Conservation (phyloP, 2,329 filamentous ascomycete genomes). For the Xylaria digitata region DNA sequence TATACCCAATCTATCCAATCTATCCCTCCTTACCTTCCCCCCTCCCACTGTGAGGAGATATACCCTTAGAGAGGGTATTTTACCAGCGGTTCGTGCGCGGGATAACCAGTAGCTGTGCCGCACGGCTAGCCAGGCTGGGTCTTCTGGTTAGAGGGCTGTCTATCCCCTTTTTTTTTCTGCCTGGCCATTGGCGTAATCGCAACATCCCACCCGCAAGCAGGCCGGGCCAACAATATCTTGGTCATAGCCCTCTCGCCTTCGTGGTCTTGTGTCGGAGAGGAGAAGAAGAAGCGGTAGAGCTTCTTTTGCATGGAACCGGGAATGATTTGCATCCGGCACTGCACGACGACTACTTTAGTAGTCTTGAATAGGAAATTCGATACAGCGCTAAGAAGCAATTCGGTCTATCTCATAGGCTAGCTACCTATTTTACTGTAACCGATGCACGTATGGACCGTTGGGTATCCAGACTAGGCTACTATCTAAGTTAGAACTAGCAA, state of each 20-base stretch:
- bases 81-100: conserved; percentile 27
- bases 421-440: conserved; percentile 8
- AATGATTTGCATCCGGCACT: conserved; percentile 21
- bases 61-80: background rate
- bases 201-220: conserved; percentile 28
- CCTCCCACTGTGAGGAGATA: background rate
- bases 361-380: conserved; percentile 3
- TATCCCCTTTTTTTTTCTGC: background rate
- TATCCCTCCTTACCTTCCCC: background rate
- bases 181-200: conserved; percentile 7
- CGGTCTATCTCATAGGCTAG: conserved; percentile 12
- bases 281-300: conserved; percentile 12
- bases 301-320: conserved; percentile 14
- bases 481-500: background rate
- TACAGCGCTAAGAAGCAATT: conserved; percentile 7
- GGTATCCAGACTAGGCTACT: conserved; percentile 10
- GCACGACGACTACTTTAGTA: background rate
- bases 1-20: conserved; percentile 3
- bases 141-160: background rate
- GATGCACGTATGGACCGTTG: conserved; percentile 5
- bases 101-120: conserved; percentile 20
- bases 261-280: conserved; percentile 2
- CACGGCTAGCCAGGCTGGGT: conserved; percentile 21
- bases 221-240: conserved; percentile 26
- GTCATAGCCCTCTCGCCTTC: conserved; percentile 16